Evolutionary conservation across 2,329 filamentous ascomycete genomes (phyloP).

Genomic region (Sarocladiaceae sp.): DNA sequence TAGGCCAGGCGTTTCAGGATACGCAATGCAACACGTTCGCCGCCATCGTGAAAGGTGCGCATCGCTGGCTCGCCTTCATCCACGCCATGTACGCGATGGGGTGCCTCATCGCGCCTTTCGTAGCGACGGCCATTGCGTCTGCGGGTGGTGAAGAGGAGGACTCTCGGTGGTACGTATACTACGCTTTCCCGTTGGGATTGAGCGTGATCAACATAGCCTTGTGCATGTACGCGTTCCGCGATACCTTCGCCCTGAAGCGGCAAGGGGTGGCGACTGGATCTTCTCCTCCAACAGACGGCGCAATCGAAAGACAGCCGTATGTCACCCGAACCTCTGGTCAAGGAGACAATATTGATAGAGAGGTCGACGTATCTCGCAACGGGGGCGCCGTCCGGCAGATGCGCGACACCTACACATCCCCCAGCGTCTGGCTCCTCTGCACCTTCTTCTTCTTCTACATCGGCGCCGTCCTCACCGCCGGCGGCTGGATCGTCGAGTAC

Average conservation of each 20-base stretch:
- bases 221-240: too few species aligned
- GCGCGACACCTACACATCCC: constrained; percentile 8
- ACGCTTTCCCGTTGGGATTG: too few species aligned
- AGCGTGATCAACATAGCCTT: too few species aligned
- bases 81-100: constrained; percentile 13
- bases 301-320: too few species aligned
- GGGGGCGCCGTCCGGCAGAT: constrained; percentile 3
- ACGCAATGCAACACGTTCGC: constrained; percentile 12
- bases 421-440: constrained; percentile 12
- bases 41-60: constrained; percentile 6
- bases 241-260: too few species aligned
- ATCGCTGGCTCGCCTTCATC: constrained; percentile 13
- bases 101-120: constrained; percentile 11
- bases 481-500: constrained; percentile 13
- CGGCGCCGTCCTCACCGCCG: constrained; percentile 11
- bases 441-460: constrained; percentile 13
- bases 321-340: too few species aligned
- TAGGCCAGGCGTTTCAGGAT: constrained; percentile 13
- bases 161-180: too few species aligned
- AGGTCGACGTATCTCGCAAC: background rate
- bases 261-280: too few species aligned
- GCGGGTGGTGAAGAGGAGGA: background rate
- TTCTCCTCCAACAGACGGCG: too few species aligned
- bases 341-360: background rate
- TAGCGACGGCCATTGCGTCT: constrained; percentile 12